A percentile compares a stretch with the other conserved stretches of the same genome.
These are phyloP conservation scores for maize (Zea mays) DNA, from an alignment of 176 grass and related monocot species.

Conservation along the genomic window DNA sequence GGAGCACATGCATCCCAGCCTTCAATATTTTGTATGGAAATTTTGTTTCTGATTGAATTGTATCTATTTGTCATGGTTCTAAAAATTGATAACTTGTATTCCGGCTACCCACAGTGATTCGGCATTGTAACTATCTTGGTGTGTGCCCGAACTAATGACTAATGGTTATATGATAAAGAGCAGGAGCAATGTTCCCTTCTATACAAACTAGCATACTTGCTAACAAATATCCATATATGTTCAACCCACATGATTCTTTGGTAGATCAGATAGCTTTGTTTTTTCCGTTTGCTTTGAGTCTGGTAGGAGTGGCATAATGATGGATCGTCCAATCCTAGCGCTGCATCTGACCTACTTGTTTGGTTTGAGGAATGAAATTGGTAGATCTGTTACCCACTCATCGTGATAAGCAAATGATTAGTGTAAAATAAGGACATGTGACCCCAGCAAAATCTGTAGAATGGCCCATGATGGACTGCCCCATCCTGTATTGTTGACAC, in stretches of 20 bases:
- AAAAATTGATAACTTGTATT: neutral
- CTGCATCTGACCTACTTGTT: neutral
- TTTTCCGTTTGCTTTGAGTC: neutral
- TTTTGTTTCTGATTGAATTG: constrained; percentile 11
- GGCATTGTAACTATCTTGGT: neutral
- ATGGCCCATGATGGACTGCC: neutral
- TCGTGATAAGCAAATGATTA: neutral
- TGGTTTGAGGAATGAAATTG: neutral
- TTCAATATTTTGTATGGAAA: neutral
- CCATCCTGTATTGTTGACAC: neutral
- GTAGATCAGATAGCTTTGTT: constrained; percentile 19
- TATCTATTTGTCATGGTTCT: neutral
- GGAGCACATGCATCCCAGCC: neutral
- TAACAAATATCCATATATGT: constrained; percentile 1
- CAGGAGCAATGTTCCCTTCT: constrained; percentile 1
- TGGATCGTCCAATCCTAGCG: neutral
- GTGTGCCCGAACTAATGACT: neutral
- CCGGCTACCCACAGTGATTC: neutral
- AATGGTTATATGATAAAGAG: neutral
- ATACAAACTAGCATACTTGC: neutral
- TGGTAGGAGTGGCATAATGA: neutral
- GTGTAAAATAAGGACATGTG: neutral
- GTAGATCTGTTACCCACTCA: neutral
- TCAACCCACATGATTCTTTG: constrained; percentile 16
- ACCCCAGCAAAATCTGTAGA: neutral